Evolutionary conservation across 2,329 filamentous ascomycete species (phyloP), one percentile per base, ranked within the genome.

Genomic region (Aspergillus sp.): DNA sequence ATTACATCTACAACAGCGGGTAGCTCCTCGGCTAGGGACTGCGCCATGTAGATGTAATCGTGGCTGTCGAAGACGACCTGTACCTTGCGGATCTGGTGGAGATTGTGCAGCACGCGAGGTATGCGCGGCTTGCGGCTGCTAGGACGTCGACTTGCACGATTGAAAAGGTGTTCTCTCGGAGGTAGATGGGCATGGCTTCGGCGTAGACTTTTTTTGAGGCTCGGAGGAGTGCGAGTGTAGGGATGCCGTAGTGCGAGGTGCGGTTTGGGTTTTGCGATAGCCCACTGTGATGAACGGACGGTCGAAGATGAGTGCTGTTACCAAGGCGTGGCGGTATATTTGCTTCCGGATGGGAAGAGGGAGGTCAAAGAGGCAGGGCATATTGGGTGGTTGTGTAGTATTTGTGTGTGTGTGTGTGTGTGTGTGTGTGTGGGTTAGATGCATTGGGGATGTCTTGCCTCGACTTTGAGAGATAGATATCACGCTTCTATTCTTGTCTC

Each of bases 161-260:
- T 13, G 58, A 61, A 51, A 63, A 62, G 40, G 43, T 58, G 48
- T 62, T 64, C 25, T 62, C 61, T 10, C 43, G n/a, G 25, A 60
- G 55, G 36, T 58, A 62, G 16, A 60, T 54, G 16, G 48, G 54
- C 34, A 46, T 52, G 16, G 54, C 57, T 49, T 64, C 60, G 10
- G 55, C 16, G 46, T 64, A 56, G 34, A 60, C 43, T 36, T 49
- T 40, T 32, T 53, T 58, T 31, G 57, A 60, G 34, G 44, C 51
- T 9, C 34, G 45, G 45, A 64, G 52, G 5, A 60, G 44, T 13
- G 56, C 25, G 38, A 60, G 47, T 13, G 58, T 64, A 4, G 58
- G 60, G 9, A 41, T 40, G n/a, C 45, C 48, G 29, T 58, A 51
- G 29, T 21, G 44, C 7, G 55, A 23, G 20, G 14, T 38, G 20